Evolutionary conservation across 2,329 filamentous ascomycete species (phyloP), one percentile per base, ranked within the genome.

Genomic region (Sporothrix luriei): DNA sequence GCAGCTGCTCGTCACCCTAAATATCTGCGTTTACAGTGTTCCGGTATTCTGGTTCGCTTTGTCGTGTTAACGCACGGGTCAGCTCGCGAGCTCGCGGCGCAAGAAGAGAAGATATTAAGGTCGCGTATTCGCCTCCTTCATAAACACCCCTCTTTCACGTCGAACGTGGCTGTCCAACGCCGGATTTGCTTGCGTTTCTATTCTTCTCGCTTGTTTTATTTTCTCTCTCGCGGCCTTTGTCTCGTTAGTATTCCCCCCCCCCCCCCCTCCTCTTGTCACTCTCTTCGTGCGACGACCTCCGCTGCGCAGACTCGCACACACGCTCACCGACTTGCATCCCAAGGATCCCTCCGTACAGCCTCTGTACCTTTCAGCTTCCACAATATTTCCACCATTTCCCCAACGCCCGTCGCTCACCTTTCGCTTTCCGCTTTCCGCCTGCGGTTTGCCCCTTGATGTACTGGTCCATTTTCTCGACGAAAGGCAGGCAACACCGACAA

Each of bases 21-120:
- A 49, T 52, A 21, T 21, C 14, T 59, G 52, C 21, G n/a, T 59
- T 62, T 3, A 21, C 38, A 62, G 57, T 59, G 49, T 49, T 43
- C 4, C 52, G 5, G 51, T 59, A 7, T 13, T 49, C 26, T 55
- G 51, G 51, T 48, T 7, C 38, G 14, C 38, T 6, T 11, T 24
- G 40, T 48, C 26, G 24, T 29, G 29, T 24, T 43, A n/a, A 64
- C 59, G 61, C 62, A 66, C 62, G 11, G 64, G 49, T 51, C 65
- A 38, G 26, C 29, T 43, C 29, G 7, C 26, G 26, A 33, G 21
- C 11, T n/a, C 6, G 38, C n/a, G 21, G 13, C n/a, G 24, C 9
- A 43, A 10, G 11, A 16, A 26, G 24, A 21, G n/a, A 13, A 55
- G 51, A 21, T 67, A 52, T 67, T 52, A 67, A 67, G 65, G 49